Percentiles rank a stretch among this genome's conserved stretches.
Conservation (phyloP, 1,284 basidiomycete genomes). For the Cryptococcus wingfieldii region DNA sequence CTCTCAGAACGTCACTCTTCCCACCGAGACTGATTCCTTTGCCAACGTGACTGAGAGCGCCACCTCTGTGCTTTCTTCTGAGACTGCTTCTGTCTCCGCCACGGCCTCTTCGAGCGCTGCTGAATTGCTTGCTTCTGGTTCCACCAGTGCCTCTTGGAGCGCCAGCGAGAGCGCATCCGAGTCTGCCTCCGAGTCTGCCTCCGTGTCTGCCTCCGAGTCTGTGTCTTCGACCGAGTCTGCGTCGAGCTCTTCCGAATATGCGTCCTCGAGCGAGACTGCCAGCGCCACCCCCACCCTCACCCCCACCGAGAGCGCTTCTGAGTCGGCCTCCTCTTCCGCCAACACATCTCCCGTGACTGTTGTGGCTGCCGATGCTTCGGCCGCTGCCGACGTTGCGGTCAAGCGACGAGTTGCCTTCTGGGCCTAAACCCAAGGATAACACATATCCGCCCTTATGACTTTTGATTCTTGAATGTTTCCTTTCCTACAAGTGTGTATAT, state of each 20-base stretch:
- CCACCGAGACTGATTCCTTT: background rate
- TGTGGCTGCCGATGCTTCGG: conserved; percentile 17
- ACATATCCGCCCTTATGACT: conserved; percentile 1
- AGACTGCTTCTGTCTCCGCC: background rate
- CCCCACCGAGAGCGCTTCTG: background rate
- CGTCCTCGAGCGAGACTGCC: conserved; percentile 2
- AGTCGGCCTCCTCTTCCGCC: background rate
- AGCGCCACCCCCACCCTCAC: conserved; percentile 1
- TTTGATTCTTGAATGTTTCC: background rate
- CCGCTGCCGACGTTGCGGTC: background rate
- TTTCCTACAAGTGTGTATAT: conserved; percentile 5
- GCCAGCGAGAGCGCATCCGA: background rate
- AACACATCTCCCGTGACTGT: conserved; percentile 13
- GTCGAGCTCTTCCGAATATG: conserved; percentile 2
- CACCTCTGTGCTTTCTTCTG: conserved; percentile 1
- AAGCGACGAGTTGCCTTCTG: conserved; percentile 13
- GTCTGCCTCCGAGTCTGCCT: background rate
- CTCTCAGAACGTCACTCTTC: background rate
- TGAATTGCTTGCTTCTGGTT: background rate
- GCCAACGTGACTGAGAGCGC: conserved; percentile 1
- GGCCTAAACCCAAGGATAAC: conserved; percentile 2
- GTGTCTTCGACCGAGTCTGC: background rate
- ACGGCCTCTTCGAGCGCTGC: background rate
- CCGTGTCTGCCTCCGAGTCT: background rate
- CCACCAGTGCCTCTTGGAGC: background rate